phyloP scores from a whole-genome alignment of 345 rosid species.

The Ceriops zippeliana region DNA sequence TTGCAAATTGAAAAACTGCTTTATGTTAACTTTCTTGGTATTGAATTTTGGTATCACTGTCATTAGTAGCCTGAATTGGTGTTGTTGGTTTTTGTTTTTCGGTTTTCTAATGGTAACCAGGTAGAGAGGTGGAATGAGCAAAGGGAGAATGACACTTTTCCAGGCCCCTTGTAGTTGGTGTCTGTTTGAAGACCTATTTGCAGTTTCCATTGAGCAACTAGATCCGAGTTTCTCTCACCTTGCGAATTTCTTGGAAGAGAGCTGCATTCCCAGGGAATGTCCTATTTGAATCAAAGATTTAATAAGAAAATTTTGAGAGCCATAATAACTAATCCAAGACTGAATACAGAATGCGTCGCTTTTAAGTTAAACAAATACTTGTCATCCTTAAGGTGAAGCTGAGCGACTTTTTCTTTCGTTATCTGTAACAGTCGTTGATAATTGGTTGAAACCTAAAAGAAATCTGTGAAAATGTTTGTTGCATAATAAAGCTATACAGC shows the following conservation, averaged over 20 bases:
- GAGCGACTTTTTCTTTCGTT: neutral
- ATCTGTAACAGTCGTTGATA: neutral
- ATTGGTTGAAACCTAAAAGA: conserved; percentile 7
- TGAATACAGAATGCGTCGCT: conserved; percentile 10
- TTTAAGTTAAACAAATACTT: neutral
- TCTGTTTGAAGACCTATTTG: conserved; percentile 11
- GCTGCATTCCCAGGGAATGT: conserved; percentile 25
- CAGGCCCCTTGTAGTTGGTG: conserved; percentile 77
- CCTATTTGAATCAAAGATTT: conserved; percentile 19
- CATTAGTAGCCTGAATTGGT: neutral
- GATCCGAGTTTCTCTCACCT: conserved; percentile 4
- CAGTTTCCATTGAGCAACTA: conserved; percentile 5
- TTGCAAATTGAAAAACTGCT: too few relatives aligned
- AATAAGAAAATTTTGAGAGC: conserved; percentile 35
- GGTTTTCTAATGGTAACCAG: conserved; percentile 32
- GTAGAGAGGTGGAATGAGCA: conserved; percentile 95
- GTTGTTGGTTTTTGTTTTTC: neutral
- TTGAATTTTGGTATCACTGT: neutral
- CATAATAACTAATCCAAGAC: conserved; percentile 21
- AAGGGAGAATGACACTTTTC: conserved; percentile 93
- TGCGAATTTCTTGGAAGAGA: conserved; percentile 23
- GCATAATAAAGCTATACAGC: conserved; percentile 5
- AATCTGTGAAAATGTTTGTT: neutral
- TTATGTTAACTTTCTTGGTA: too few relatives aligned
- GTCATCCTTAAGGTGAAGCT: conserved; percentile 18